Evolutionary conservation across 1,284 basidiomycete species (phyloP).

Genomic region (Hemileia vastatrix): DNA sequence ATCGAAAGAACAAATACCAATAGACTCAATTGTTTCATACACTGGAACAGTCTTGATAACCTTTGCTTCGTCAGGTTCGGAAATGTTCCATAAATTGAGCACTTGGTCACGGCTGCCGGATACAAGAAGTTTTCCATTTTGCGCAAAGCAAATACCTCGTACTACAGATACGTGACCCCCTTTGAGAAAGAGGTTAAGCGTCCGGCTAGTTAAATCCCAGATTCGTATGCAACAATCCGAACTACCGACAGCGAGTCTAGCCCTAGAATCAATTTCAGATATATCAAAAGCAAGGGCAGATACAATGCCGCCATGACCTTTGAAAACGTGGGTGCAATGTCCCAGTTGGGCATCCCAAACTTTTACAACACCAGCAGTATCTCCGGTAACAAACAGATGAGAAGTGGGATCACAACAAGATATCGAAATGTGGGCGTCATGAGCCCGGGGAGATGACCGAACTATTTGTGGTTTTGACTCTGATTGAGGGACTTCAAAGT

Average conservation of each 20-base stretch:
- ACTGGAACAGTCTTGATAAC: slow-evolving; percentile 75
- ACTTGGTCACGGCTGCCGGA: slow-evolving; percentile 85
- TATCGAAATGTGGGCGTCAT: slow-evolving; percentile 86
- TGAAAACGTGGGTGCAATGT: slow-evolving; percentile 87
- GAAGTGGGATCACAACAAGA: slow-evolving; percentile 74
- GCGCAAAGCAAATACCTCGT: slow-evolving; percentile 70
- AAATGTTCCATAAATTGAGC: slow-evolving; percentile 76
- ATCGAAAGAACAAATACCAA: slow-evolving; percentile 51
- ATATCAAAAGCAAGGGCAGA: slow-evolving; percentile 71
- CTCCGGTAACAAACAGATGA: slow-evolving; percentile 83
- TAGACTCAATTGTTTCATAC: slow-evolving; percentile 74
- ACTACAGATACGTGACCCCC: slow-evolving; percentile 78
- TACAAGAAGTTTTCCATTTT: slow-evolving; percentile 73
- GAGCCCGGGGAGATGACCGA: slow-evolving; percentile 55
- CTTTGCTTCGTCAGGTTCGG: slow-evolving; percentile 45
- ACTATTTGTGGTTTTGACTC: neutral
- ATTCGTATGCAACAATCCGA: slow-evolving; percentile 74
- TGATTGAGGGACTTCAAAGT: slow-evolving; percentile 22
- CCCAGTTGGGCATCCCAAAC: slow-evolving; percentile 86
- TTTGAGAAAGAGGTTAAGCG: slow-evolving; percentile 59
- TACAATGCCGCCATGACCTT: slow-evolving; percentile 91
- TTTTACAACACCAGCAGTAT: slow-evolving; percentile 91
- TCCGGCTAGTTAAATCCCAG: slow-evolving; percentile 63
- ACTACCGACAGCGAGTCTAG: slow-evolving; percentile 26
- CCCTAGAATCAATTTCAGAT: slow-evolving; percentile 23